Evolutionary conservation across 345 rosid genomes (phyloP).

Genomic region (Linum trigynum): DNA sequence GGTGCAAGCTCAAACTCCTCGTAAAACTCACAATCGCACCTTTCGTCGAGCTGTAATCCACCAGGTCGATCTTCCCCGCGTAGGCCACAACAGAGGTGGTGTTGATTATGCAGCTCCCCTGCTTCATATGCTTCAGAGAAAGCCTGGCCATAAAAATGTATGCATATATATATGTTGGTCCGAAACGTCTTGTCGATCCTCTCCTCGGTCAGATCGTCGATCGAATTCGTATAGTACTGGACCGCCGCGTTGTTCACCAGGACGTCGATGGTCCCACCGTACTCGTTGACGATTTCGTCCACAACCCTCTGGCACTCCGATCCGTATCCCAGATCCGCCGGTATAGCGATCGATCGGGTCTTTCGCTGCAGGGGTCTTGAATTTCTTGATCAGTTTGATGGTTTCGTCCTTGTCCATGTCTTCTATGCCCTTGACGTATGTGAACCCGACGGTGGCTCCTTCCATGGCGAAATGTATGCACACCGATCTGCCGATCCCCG

Average conservation of each 20-base stretch:
- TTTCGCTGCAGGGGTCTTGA: not conserved
- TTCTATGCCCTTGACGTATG: not conserved
- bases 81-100: constrained; percentile 6
- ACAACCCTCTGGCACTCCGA: not conserved
- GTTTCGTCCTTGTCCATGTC: not conserved
- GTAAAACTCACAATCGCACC: constrained; percentile 17
- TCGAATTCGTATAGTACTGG: not conserved
- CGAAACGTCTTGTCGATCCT: constrained; percentile 7
- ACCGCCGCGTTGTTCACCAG: not conserved
- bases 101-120: constrained; percentile 15
- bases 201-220: not conserved
- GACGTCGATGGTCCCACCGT: not conserved
- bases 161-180: constrained; percentile 6
- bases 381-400: not conserved
- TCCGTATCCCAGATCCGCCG: not conserved
- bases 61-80: not conserved
- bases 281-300: not conserved
- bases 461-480: not conserved
- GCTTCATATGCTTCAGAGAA: constrained; percentile 13
- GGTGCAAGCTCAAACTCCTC: not conserved
- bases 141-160: constrained; percentile 8
- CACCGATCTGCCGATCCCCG: no score
- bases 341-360: not conserved
- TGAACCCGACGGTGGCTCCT: not conserved
- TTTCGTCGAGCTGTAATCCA: constrained; percentile 12